phyloP scores from a whole-genome alignment of 306 rosid species.

The Casuarina cunninghamiana region DNA sequence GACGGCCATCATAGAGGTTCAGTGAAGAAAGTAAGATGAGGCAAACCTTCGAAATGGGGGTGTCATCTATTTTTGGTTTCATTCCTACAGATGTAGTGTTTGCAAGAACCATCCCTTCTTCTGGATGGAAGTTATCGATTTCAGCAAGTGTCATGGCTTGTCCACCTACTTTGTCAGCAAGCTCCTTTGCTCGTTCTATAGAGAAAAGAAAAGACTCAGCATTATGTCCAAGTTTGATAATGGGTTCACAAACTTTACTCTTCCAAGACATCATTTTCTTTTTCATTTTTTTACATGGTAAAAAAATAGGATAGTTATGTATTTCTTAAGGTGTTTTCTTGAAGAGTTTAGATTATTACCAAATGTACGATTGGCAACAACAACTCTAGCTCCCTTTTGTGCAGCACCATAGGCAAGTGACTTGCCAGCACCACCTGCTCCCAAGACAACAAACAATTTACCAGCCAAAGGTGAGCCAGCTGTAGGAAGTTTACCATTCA shows the following conservation, averaged over 20 bases:
- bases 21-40: neutral
- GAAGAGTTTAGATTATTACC: conserved; percentile 23
- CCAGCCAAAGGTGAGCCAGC: conserved; percentile 33
- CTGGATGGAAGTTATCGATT: conserved; percentile 32
- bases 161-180: conserved; percentile 47
- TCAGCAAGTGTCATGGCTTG: conserved; percentile 43
- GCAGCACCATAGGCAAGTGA: conserved; percentile 31
- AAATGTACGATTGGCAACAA: conserved; percentile 38
- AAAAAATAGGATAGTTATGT: neutral
- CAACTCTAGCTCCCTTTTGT: conserved; percentile 52
- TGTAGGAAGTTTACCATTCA: conserved; percentile 21
- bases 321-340: neutral
- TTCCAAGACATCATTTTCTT: neutral
- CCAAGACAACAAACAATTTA: conserved; percentile 33
- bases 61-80: conserved; percentile 31
- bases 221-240: neutral
- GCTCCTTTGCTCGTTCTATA: conserved; percentile 45
- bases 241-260: neutral
- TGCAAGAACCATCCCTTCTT: conserved; percentile 35
- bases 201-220: neutral
- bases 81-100: conserved; percentile 38
- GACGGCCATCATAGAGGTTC: neutral
- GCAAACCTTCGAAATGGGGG: conserved; percentile 28
- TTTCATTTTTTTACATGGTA: neutral
- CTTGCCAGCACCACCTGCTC: conserved; percentile 40